phyloP scores from a whole-genome alignment of 208 protist genomes.

The Wallacemonas rigidus region DNA sequence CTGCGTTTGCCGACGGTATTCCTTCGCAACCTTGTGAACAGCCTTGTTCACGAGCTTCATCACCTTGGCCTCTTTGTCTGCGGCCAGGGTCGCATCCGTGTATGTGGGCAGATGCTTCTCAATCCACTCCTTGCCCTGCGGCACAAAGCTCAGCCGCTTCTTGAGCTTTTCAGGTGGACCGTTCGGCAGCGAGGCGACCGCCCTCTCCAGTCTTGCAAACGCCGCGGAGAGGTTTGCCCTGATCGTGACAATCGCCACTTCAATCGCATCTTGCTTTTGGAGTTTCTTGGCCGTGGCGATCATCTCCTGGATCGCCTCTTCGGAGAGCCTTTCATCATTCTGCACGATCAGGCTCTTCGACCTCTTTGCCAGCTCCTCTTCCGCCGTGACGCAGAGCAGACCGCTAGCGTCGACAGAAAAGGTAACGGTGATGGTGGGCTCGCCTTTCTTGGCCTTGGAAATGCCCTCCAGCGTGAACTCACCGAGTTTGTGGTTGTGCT shows the following conservation, averaged over 20 bases:
- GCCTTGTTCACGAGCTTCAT: slow-evolving; percentile 31
- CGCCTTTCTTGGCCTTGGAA: slow-evolving; percentile 94
- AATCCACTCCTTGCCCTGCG: slow-evolving; percentile 62
- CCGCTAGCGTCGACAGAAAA: slow-evolving; percentile 98
- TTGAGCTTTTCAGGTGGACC: slow-evolving; percentile 57
- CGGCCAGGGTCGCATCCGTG: slow-evolving; percentile 38
- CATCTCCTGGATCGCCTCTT: slow-evolving; percentile 66
- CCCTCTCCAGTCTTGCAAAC: slow-evolving; percentile 42
- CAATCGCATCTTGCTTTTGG: slow-evolving; percentile 38
- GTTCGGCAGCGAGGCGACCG: slow-evolving; percentile 32
- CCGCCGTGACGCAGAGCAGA: slow-evolving; percentile 97
- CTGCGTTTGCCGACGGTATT: slow-evolving; percentile 12
- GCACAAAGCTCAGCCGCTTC: slow-evolving; percentile 54
- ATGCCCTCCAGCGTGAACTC: slow-evolving; percentile 93
- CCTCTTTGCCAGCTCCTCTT: slow-evolving; percentile 93
- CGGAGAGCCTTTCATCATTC: slow-evolving; percentile 66
- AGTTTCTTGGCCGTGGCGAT: slow-evolving; percentile 35
- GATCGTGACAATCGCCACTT: slow-evolving; percentile 28
- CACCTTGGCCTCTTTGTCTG: slow-evolving; percentile 64
- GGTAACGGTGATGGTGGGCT: slow-evolving; percentile 97
- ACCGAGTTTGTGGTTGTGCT: slow-evolving; percentile 99
- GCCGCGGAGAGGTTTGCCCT: slow-evolving; percentile 29
- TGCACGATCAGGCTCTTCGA: slow-evolving; percentile 95
- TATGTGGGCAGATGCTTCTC: slow-evolving; percentile 48
- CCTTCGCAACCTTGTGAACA: slow-evolving; percentile 23